phyloP scores from a whole-genome alignment of 1,284 basidiomycete species.

The Coniferiporia weirii region DNA sequence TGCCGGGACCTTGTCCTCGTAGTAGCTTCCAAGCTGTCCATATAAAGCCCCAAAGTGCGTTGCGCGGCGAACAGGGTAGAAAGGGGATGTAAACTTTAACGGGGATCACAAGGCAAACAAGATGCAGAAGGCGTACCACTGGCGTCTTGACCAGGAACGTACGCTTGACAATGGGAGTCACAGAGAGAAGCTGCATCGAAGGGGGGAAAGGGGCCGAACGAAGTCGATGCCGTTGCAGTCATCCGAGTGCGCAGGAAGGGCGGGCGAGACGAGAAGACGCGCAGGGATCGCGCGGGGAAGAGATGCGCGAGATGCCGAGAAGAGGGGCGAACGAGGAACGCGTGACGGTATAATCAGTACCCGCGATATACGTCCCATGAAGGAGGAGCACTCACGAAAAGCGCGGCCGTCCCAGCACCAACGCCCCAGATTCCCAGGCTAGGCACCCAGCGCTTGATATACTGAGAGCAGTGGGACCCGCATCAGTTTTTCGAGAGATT shows the following conservation, averaged over 20 bases:
- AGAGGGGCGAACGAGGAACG: neutral
- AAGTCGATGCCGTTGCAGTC: no score
- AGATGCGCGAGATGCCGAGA: neutral
- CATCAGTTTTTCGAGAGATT: neutral
- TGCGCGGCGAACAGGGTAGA: slow-evolving; percentile 11
- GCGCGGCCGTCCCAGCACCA: slow-evolving; percentile 57
- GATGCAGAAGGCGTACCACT: slow-evolving; percentile 29
- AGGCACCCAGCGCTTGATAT: slow-evolving; percentile 50
- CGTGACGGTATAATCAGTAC: neutral
- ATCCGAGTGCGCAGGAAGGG: no score
- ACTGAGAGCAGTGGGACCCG: slow-evolving; percentile 29
- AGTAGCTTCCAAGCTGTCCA: slow-evolving; percentile 61
- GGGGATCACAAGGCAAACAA: slow-evolving; percentile 8
- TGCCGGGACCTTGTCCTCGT: slow-evolving; percentile 68
- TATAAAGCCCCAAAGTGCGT: neutral
- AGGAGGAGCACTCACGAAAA: slow-evolving; percentile 47
- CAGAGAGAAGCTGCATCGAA: slow-evolving; percentile 34
- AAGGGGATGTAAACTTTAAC: slow-evolving; percentile 26
- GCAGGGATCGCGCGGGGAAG: neutral
- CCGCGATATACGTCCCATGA: neutral
- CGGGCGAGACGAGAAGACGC: neutral
- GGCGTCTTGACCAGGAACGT: slow-evolving; percentile 38
- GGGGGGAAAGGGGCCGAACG: neutral
- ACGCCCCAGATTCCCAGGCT: slow-evolving; percentile 64
- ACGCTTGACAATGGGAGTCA: slow-evolving; percentile 40